phyloP scores from a whole-genome alignment of 352 stramenopile genomes.

The Halophytophthora batemanensis region DNA sequence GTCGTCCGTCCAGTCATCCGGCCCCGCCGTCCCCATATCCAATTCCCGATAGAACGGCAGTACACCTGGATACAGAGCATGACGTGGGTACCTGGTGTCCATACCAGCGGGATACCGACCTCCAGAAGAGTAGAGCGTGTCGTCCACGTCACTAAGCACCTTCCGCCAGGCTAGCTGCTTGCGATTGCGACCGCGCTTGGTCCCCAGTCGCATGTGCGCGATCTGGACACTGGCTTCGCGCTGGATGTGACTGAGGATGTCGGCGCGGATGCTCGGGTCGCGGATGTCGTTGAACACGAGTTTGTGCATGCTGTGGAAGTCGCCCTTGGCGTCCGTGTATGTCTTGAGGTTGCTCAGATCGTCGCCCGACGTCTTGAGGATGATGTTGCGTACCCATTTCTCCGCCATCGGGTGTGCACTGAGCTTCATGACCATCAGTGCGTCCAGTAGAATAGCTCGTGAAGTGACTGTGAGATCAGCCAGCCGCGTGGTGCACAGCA shows the following conservation, averaged over 20 bases:
- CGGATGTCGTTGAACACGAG: constrained; percentile 97
- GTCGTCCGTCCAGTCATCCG: constrained; percentile 87
- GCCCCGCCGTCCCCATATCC: constrained; percentile 91
- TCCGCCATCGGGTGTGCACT: constrained; percentile 92
- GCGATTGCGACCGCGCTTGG: constrained; percentile 71
- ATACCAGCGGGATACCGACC: constrained; percentile 95
- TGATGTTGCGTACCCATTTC: constrained; percentile 96
- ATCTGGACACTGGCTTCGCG: constrained; percentile 93
- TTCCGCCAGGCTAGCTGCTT: constrained; percentile 95
- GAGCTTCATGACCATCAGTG: constrained; percentile 97
- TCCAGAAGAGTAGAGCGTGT: constrained; percentile 96
- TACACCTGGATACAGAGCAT: constrained; percentile 96
- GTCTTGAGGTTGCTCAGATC: constrained; percentile 97
- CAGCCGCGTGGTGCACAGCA: constrained; percentile 92
- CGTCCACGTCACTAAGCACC: constrained; percentile 97
- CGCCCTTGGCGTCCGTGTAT: constrained; percentile 95
- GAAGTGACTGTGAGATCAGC: constrained; percentile 91
- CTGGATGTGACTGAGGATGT: constrained; percentile 96
- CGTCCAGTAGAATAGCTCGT: constrained; percentile 91
- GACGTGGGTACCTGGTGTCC: constrained; percentile 90
- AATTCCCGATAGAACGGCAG: constrained; percentile 98
- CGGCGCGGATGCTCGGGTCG: constrained; percentile 75
- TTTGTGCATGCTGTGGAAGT: constrained; percentile 98
- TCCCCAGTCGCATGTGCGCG: constrained; percentile 91
- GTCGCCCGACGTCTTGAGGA: constrained; percentile 94